A percentile compares a stretch with the other conserved stretches of the same genome.
Evolutionary conservation across 345 rosid genomes (phyloP).

Genomic region (Bruguiera sexangula): DNA sequence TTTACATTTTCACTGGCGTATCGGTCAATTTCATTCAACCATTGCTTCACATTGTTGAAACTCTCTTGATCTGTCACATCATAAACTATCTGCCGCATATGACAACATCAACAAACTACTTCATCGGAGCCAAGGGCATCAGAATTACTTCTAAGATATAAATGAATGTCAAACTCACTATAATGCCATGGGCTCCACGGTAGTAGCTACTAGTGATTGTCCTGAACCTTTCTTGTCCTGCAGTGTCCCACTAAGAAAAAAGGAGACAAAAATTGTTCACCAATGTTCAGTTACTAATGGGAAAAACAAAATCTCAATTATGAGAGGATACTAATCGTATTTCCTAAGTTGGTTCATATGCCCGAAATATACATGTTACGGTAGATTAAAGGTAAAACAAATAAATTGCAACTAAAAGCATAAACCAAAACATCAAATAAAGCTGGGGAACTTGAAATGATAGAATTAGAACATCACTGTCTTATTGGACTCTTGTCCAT

Average conservation of each 20-base stretch:
- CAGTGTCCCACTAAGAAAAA: slow-evolving; percentile 79
- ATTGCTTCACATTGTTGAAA: slow-evolving; percentile 73
- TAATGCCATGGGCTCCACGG: slow-evolving; percentile 96
- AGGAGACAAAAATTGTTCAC: neutral
- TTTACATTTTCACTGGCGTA: slow-evolving; percentile 75
- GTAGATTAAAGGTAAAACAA: neutral
- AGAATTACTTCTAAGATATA: neutral
- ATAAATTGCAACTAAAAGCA: neutral
- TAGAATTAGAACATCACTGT: neutral
- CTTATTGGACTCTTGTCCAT: neutral
- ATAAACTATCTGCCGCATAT: slow-evolving; percentile 54
- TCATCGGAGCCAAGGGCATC: neutral
- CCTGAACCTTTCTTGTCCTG: slow-evolving; percentile 95
- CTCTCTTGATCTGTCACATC: slow-evolving; percentile 82
- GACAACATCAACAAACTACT: neutral
- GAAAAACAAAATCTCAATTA: neutral
- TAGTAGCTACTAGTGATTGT: slow-evolving; percentile 96
- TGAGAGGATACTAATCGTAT: no score
- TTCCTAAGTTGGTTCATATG: neutral
- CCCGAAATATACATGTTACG: neutral
- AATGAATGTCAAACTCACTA: slow-evolving; percentile 38
- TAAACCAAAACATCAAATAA: neutral
- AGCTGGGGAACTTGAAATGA: neutral
- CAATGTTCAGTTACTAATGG: neutral
- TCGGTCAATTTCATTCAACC: slow-evolving; percentile 75